Evolutionary conservation across 768 basidiomycete genomes (phyloP).

Genomic region (Erythrobasidium yunnanense): DNA sequence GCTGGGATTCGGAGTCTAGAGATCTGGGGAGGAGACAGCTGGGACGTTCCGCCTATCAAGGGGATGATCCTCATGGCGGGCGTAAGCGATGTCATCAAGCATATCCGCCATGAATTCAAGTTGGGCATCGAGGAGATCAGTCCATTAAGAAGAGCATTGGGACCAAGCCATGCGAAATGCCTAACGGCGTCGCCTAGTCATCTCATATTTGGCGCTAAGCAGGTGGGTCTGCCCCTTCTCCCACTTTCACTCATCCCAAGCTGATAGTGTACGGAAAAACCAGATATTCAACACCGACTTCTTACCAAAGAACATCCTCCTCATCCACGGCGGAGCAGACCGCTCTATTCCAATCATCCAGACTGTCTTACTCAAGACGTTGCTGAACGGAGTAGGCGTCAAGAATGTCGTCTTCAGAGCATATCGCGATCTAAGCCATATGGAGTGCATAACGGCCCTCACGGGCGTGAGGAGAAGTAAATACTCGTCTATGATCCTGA

Average conservation of each 20-base stretch:
- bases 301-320: constrained; percentile 1
- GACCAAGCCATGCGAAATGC: constrained; percentile 18
- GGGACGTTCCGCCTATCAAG: constrained; percentile 28
- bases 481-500: constrained; percentile 11
- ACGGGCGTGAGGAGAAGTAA: constrained; percentile 3
- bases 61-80: constrained; percentile 35
- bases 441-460: constrained; percentile 22
- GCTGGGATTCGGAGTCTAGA: constrained; percentile 30
- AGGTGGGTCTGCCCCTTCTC: background rate
- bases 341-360: constrained; percentile 12
- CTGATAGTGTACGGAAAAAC: background rate
- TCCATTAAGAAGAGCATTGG: constrained; percentile 4
- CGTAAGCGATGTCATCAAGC: constrained; percentile 35
- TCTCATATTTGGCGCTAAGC: constrained; percentile 19
- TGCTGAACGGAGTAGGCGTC: constrained; percentile 9
- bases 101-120: constrained; percentile 32
- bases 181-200: constrained; percentile 12
- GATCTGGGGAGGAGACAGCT: constrained; percentile 31
- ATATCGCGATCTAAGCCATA: constrained; percentile 15
- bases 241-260: no score
- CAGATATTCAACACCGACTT: constrained; percentile 12
- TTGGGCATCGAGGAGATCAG: constrained; percentile 32
- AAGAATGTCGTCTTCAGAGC: background rate
- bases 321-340: constrained; percentile 18
- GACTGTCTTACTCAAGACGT: constrained; percentile 12